Evolutionary conservation across 2,329 filamentous ascomycete genomes (phyloP).

Genomic region (Fusarium sacchari): DNA sequence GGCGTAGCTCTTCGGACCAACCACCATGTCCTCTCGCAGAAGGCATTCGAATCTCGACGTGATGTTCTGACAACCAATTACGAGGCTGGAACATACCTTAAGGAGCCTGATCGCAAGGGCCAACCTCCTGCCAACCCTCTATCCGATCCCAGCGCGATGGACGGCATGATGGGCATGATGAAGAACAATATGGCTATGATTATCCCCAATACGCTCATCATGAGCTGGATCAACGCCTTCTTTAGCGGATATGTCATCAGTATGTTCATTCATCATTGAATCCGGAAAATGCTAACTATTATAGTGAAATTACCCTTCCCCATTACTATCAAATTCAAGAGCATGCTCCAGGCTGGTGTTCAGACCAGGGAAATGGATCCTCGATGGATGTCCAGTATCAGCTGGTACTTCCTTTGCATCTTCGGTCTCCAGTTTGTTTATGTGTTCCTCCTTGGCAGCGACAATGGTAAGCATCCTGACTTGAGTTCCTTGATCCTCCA

Average conservation of each 20-base stretch:
- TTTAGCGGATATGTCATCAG: conserved; percentile 98
- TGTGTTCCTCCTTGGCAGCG: conserved; percentile 93
- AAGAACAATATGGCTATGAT: conserved; percentile 99
- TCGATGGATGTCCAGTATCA: conserved; percentile 97
- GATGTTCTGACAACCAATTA: conserved; percentile 82
- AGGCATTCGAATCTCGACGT: conserved; percentile 83
- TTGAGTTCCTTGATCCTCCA: background rate
- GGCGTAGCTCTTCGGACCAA: conserved; percentile 88
- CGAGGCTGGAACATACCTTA: conserved; percentile 87
- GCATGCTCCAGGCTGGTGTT: conserved; percentile 97
- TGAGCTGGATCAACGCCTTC: conserved; percentile 99
- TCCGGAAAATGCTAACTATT: conserved; percentile 28
- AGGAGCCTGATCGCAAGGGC: conserved; percentile 85
- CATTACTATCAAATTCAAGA: conserved; percentile 98
- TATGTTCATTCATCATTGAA: conserved; percentile 53
- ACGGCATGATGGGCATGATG: conserved; percentile 99
- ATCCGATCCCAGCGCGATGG: conserved; percentile 95
- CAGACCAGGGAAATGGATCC: conserved; percentile 96
- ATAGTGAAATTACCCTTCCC: conserved; percentile 96
- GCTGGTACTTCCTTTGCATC: conserved; percentile 98
- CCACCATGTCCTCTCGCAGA: conserved; percentile 79
- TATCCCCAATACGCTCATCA: conserved; percentile 97
- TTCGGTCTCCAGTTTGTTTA: conserved; percentile 98
- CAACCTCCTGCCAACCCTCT: conserved; percentile 93
- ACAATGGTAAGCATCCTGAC: conserved; percentile 77